Percentiles rank a stretch among this genome's conserved stretches.
Conservation (phyloP, 208 protist genomes). For the Sergeia podlipaevii region DNA sequence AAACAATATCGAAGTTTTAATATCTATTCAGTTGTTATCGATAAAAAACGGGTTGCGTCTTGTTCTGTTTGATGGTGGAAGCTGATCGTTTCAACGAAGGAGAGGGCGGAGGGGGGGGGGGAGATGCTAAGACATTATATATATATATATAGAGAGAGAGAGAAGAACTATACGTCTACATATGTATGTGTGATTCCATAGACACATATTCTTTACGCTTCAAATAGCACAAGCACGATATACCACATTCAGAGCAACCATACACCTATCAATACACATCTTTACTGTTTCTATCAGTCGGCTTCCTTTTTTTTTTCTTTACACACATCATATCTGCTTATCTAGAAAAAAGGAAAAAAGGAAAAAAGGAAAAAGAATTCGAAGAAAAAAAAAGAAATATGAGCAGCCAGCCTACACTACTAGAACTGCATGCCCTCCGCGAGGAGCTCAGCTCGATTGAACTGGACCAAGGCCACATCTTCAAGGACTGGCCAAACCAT, state of each 20-base stretch:
- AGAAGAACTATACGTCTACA: too few relatives aligned
- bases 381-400: slow-evolving; percentile 1
- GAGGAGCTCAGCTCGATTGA: slow-evolving; percentile 29
- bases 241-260: slow-evolving; percentile 6
- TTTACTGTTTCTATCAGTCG: background rate
- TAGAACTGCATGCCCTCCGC: slow-evolving; percentile 48
- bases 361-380: slow-evolving; percentile 20
- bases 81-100: too few relatives aligned
- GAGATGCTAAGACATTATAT: too few relatives aligned
- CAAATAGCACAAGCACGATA: background rate
- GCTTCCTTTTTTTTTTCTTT: slow-evolving; percentile 6
- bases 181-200: too few relatives aligned
- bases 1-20: too few relatives aligned
- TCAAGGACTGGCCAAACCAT: slow-evolving; percentile 44
- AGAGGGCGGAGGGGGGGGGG: too few relatives aligned
- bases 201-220: too few relatives aligned
- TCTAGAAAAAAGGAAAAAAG: slow-evolving; percentile 9
- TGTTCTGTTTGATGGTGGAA: too few relatives aligned
- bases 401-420: slow-evolving; percentile 2
- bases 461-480: slow-evolving; percentile 68
- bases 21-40: too few relatives aligned
- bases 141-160: too few relatives aligned
- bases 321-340: background rate
- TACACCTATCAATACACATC: too few relatives aligned
- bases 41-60: too few relatives aligned